Conservation (phyloP, 2,329 filamentous ascomycete species). For the Pseudogymnoascus sp. region DNA sequence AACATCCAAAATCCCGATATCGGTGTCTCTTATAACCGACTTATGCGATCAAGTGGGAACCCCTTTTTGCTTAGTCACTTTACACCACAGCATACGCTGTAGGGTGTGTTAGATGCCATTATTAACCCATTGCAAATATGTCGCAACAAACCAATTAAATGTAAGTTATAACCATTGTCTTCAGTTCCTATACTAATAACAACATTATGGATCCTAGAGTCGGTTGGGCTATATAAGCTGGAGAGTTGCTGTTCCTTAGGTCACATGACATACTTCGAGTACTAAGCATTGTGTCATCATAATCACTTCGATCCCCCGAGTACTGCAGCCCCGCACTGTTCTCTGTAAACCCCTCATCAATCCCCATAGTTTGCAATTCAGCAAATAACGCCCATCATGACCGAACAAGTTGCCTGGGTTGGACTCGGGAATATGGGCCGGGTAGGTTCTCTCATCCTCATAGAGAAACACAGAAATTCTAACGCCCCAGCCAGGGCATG, state of each 20-base stretch:
- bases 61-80: too few species aligned
- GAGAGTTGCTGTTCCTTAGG: not conserved
- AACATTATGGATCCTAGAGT: not conserved
- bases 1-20: not conserved
- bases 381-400: slow-evolving; percentile 34
- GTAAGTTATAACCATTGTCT: not conserved
- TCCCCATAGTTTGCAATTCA: not conserved
- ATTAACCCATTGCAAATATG: not conserved
- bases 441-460: slow-evolving; percentile 40
- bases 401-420: slow-evolving; percentile 64
- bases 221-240: not conserved
- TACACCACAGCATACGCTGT: too few species aligned
- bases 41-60: not conserved
- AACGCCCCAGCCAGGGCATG: slow-evolving; percentile 56
- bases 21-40: not conserved
- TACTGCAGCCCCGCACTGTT: not conserved
- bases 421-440: slow-evolving; percentile 85
- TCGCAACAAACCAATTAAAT: not conserved
- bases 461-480: not conserved
- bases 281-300: not conserved
- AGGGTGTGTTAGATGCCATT: not conserved
- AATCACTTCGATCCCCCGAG: not conserved
- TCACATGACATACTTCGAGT: not conserved
- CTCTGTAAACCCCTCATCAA: not conserved
- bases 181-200: not conserved